phyloP scores from a whole-genome alignment of 202 grass and related monocot genomes.

The Zoysia matrella region DNA sequence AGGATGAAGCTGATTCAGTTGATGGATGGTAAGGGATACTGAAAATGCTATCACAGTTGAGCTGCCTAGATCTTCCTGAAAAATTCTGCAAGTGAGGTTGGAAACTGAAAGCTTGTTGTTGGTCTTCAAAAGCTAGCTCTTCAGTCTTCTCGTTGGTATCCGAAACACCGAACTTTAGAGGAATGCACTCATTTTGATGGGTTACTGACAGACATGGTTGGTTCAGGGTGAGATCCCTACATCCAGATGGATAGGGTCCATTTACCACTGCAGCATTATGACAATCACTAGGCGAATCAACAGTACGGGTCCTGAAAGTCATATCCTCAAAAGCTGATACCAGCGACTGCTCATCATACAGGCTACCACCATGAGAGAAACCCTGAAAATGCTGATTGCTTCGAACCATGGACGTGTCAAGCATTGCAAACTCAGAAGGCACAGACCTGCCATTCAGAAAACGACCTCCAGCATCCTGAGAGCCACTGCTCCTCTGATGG shows the following conservation, averaged over 20 bases:
- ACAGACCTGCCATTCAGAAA: not conserved
- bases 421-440: conserved; percentile 19
- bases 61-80: conserved; percentile 33
- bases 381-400: conserved; percentile 27
- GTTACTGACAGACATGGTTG: not conserved
- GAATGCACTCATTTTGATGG: conserved; percentile 37
- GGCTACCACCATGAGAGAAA: conserved; percentile 7
- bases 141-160: conserved; percentile 28
- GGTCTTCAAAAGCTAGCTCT: conserved; percentile 26
- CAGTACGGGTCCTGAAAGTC: conserved; percentile 24
- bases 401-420: not conserved
- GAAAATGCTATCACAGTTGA: conserved; percentile 16
- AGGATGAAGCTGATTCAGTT: conserved; percentile 25
- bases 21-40: conserved; percentile 38
- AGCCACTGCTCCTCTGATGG: not conserved
- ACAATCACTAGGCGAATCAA: conserved; percentile 35
- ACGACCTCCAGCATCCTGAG: conserved; percentile 23
- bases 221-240: conserved; percentile 20
- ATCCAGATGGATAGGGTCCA: conserved; percentile 33
- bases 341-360: conserved; percentile 50
- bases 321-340: conserved; percentile 50
- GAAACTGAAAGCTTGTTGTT: conserved; percentile 35
- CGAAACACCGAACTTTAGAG: conserved; percentile 14
- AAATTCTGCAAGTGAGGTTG: conserved; percentile 26
- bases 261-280: conserved; percentile 37